Evolutionary conservation across 2,329 filamentous ascomycete species (phyloP).

Genomic region (Monilinia fructigena): DNA sequence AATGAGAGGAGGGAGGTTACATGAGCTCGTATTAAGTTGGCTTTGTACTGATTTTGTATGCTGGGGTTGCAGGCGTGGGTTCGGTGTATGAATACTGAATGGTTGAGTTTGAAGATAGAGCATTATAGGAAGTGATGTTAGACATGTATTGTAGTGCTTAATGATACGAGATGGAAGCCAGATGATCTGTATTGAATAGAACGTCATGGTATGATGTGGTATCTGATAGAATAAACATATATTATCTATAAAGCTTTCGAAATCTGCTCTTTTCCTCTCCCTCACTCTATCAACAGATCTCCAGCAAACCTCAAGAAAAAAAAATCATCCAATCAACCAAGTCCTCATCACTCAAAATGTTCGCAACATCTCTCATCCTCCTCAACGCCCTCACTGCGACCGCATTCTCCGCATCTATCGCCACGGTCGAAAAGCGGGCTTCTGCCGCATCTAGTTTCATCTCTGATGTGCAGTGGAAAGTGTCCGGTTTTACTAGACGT

Average conservation of each 20-base stretch:
- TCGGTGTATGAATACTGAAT: neutral
- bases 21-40: neutral
- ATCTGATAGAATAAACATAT: neutral
- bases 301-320: neutral
- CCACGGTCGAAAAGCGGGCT: neutral
- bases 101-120: neutral
- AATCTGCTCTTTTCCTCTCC: no score
- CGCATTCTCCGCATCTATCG: conserved; percentile 12
- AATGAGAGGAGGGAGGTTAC: neutral
- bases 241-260: neutral
- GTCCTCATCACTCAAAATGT: conserved; percentile 15
- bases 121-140: neutral
- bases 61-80: neutral
- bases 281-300: neutral
- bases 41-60: neutral
- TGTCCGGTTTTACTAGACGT: conserved; percentile 25
- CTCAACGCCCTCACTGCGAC: conserved; percentile 13
- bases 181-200: neutral
- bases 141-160: neutral
- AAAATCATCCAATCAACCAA: neutral
- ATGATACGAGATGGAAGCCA: neutral
- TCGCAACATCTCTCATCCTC: conserved; percentile 11
- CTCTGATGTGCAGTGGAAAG: conserved; percentile 21
- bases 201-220: neutral
- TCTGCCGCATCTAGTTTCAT: neutral